phyloP scores from a whole-genome alignment of 139 green algal genomes.

The Trebouxia sp. region DNA sequence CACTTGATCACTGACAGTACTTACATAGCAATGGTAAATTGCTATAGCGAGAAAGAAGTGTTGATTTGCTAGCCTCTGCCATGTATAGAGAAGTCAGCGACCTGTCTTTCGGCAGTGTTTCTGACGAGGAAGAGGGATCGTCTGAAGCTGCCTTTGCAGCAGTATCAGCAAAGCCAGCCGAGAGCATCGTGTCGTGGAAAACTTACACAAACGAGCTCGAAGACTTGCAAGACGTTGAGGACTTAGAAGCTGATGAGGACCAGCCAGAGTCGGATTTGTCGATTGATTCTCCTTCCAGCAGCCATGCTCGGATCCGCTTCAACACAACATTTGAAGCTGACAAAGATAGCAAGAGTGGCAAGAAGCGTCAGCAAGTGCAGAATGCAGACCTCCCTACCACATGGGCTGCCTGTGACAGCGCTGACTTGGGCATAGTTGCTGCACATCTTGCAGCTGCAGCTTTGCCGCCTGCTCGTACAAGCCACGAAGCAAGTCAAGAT shows the following conservation, averaged over 20 bases:
- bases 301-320: neutral
- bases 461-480: neutral
- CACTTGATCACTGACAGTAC: too few species aligned
- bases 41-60: too few species aligned
- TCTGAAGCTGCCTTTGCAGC: neutral
- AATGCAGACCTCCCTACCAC: neutral
- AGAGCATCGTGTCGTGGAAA: neutral
- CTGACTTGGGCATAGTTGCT: neutral
- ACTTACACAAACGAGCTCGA: neutral
- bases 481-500: neutral
- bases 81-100: conserved; percentile 10
- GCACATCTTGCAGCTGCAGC: conserved; percentile 9
- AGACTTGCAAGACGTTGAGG: neutral
- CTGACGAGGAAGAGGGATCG: neutral
- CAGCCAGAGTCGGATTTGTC: neutral
- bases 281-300: neutral
- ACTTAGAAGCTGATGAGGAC: neutral
- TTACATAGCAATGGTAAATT: too few species aligned
- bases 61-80: too few species aligned
- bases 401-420: neutral
- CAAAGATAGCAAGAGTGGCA: too few species aligned
- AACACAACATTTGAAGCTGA: conserved; percentile 8
- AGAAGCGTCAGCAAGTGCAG: neutral
- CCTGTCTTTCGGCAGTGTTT: neutral
- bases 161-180: neutral